These are phyloP conservation scores for Piper longum DNA, from an alignment of 164 flowering plant genomes.

Conservation along the genomic window DNA sequence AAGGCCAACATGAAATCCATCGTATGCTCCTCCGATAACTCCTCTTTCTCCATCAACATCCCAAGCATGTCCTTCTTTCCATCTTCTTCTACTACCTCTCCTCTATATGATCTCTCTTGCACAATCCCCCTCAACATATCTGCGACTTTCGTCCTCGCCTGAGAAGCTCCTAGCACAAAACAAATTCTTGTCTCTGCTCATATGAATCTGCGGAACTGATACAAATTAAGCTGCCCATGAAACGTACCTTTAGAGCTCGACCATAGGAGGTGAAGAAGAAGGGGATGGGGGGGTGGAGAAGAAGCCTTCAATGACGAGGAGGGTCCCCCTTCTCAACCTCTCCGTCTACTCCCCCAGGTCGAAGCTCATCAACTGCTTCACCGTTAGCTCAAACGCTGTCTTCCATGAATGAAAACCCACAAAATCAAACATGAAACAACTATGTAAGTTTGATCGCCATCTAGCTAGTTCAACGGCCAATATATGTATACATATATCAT, in stretches of 20 bases:
- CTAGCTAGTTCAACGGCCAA: too few species aligned
- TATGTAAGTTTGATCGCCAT: too few species aligned
- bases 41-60: conserved; percentile 45
- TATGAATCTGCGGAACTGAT: too few species aligned
- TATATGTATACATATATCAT: too few species aligned
- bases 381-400: conserved; percentile 81
- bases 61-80: conserved; percentile 73
- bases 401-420: conserved; percentile 10
- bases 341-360: conserved; percentile 94
- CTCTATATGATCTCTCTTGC: conserved; percentile 24
- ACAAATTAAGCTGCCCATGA: too few species aligned
- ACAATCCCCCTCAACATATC: conserved; percentile 54
- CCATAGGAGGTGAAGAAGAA: conserved; percentile 76
- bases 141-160: conserved; percentile 85
- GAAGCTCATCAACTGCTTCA: conserved; percentile 92
- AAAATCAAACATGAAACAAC: too few species aligned
- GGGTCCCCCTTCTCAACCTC: conserved; percentile 67
- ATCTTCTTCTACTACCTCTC: conserved; percentile 11
- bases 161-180: not conserved
- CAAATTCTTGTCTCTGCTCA: not conserved
- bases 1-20: conserved; percentile 82
- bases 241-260: conserved; percentile 51
- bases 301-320: conserved; percentile 86
- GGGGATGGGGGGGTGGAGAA: conserved; percentile 63
- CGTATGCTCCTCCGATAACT: conserved; percentile 70